Conservation (phyloP, 106 monocot species). For the Ottelia alismoides region DNA sequence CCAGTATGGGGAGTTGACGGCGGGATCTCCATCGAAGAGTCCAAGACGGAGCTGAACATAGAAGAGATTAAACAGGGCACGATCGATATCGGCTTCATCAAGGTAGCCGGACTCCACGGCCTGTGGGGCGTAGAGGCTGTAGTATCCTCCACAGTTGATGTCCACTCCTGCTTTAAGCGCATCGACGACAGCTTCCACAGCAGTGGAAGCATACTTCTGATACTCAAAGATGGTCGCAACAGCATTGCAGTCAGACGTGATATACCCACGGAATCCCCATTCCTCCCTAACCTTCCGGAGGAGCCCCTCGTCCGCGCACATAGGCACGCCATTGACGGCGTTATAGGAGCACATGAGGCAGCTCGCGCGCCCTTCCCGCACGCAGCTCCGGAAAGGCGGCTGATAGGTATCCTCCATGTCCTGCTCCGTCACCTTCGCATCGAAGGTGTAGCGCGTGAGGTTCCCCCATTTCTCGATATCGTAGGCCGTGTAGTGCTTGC, state of each 20-base stretch:
- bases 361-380: slow-evolving; percentile 53
- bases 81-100: slow-evolving; percentile 52
- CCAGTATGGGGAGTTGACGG: slow-evolving; percentile 14
- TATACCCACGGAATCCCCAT: slow-evolving; percentile 84
- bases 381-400: slow-evolving; percentile 77
- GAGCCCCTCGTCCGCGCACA: slow-evolving; percentile 55
- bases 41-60: slow-evolving; percentile 68
- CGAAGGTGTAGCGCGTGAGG: slow-evolving; percentile 60
- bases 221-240: slow-evolving; percentile 82
- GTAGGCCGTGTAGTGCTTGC: slow-evolving; percentile 93
- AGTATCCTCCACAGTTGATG: slow-evolving; percentile 77
- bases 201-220: slow-evolving; percentile 48
- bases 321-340: slow-evolving; percentile 77
- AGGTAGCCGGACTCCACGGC: slow-evolving; percentile 54
- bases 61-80: slow-evolving; percentile 75
- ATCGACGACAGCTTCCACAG: slow-evolving; percentile 76
- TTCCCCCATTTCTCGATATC: slow-evolving; percentile 84
- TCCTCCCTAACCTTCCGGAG: slow-evolving; percentile 40
- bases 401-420: slow-evolving; percentile 89
- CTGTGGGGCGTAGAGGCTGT: slow-evolving; percentile 33
- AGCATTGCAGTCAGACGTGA: slow-evolving; percentile 93
- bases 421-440: slow-evolving; percentile 80
- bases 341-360: slow-evolving; percentile 99
- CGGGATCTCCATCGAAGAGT: slow-evolving; percentile 44
- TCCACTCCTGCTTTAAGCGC: slow-evolving; percentile 92